Conservation (phyloP, 2,329 filamentous ascomycete genomes). For the Ceratocystis cubensis region DNA sequence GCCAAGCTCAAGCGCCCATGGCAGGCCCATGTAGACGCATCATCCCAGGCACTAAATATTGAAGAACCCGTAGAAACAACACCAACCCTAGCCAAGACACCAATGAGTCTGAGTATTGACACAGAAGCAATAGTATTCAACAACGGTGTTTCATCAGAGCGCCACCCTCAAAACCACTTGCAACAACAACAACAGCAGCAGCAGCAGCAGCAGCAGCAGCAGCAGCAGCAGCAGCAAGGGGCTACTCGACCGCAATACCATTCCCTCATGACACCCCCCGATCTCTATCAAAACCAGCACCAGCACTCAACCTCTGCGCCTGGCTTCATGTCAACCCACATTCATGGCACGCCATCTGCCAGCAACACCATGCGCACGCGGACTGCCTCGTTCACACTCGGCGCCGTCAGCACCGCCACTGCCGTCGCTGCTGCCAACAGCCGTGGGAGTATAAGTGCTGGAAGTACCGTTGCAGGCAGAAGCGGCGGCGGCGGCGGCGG, state of each 20-base stretch:
- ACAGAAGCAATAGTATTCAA: neutral
- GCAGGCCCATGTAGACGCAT: neutral
- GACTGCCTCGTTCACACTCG: constrained; percentile 11
- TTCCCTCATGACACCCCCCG: constrained; percentile 8
- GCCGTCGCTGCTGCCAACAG: neutral
- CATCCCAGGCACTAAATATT: neutral
- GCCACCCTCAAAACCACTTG: neutral
- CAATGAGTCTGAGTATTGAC: neutral
- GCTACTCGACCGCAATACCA: neutral
- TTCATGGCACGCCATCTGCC: neutral
- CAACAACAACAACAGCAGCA: neutral
- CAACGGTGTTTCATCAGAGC: neutral
- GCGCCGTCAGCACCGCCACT: neutral
- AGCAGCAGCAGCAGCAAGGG: neutral
- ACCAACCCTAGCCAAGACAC: neutral
- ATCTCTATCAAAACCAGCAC: neutral
- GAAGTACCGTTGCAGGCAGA: neutral
- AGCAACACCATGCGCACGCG: neutral
- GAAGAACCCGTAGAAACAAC: neutral
- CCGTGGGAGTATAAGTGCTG: neutral
- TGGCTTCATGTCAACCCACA: constrained; percentile 10
- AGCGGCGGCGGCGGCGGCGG: neutral
- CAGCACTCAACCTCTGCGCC: constrained; percentile 5
- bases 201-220: neutral
- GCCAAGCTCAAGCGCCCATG: constrained; percentile 23